phyloP scores from a whole-genome alignment of 2,329 filamentous ascomycete genomes.

The Ploettnerulaceae sp. region DNA sequence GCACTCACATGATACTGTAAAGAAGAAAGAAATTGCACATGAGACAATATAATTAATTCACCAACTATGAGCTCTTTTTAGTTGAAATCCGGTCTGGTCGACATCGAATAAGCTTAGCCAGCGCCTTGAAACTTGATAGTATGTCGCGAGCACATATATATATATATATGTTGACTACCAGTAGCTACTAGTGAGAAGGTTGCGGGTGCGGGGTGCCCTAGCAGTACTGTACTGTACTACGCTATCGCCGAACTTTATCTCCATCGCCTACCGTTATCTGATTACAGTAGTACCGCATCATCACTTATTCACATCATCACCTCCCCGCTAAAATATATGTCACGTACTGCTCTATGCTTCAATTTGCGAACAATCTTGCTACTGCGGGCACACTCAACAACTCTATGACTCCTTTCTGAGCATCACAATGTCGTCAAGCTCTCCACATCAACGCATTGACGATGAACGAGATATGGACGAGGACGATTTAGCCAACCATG shows the following conservation, averaged over 20 bases:
- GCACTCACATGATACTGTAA: no score
- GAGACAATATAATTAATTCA: no score
- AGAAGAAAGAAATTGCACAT: no score
- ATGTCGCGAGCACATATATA: no score
- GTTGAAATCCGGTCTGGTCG: no score
- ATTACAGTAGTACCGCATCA: constrained; percentile 2
- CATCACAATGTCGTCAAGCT: background rate
- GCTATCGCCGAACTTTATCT: constrained; percentile 1
- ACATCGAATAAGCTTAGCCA: no score
- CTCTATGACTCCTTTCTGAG: background rate
- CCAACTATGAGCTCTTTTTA: no score
- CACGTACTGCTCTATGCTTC: background rate
- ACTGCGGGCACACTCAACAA: no score
- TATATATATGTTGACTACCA: no score
- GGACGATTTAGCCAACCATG: constrained; percentile 6
- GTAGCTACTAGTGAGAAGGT: background rate
- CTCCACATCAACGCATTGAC: background rate
- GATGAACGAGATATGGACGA: constrained; percentile 1
- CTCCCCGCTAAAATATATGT: background rate
- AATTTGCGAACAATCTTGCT: background rate
- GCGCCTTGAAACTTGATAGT: no score
- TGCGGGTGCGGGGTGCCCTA: background rate
- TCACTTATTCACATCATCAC: background rate
- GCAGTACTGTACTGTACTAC: background rate
- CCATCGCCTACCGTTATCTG: background rate